A percentile compares a stretch with the other conserved stretches of the same genome.
Evolutionary conservation across 2,329 filamentous ascomycete genomes (phyloP).

Genomic region (Graphilbum sp.): DNA sequence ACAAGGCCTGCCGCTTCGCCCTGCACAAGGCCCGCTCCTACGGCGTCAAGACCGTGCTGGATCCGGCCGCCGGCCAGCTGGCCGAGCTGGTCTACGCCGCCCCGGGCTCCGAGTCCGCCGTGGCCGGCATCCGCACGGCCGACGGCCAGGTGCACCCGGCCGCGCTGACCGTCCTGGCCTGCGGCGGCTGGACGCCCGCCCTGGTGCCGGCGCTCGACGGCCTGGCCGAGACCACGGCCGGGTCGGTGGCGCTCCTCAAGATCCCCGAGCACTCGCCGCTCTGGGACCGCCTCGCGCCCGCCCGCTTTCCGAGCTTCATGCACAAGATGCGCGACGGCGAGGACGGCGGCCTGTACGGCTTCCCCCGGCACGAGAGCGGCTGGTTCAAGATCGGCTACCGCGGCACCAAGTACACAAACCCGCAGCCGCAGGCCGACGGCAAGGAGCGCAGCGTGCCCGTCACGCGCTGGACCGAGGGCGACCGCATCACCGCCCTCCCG

Average conservation of each 20-base stretch:
- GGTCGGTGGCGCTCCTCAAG: slow-evolving; percentile 25
- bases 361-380: slow-evolving; percentile 12
- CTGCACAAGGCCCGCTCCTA: slow-evolving; percentile 22
- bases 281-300: slow-evolving; percentile 22
- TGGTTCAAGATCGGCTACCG: slow-evolving; percentile 15
- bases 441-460: slow-evolving; percentile 20
- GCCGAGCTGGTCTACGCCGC: too few species aligned
- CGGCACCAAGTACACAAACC: slow-evolving; percentile 22
- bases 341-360: slow-evolving; percentile 13
- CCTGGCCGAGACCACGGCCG: slow-evolving; percentile 30
- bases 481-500: slow-evolving; percentile 9
- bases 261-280: slow-evolving; percentile 21
- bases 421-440: slow-evolving; percentile 16
- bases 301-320: slow-evolving; percentile 19
- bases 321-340: slow-evolving; percentile 9
- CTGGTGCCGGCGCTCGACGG: slow-evolving; percentile 22
- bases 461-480: slow-evolving; percentile 17
- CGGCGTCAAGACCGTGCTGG: slow-evolving; percentile 26
- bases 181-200: slow-evolving; percentile 26
- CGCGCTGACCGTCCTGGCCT: slow-evolving; percentile 20
- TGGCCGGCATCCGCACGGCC: slow-evolving; percentile 21
- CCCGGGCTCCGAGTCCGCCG: too few species aligned
- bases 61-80: slow-evolving; percentile 14
- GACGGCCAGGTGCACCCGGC: slow-evolving; percentile 19
- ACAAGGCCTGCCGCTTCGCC: slow-evolving; percentile 28